These are phyloP conservation scores for Tuber indicum DNA, from an alignment of 495 filamentous ascomycete species.

Conservation along the genomic window DNA sequence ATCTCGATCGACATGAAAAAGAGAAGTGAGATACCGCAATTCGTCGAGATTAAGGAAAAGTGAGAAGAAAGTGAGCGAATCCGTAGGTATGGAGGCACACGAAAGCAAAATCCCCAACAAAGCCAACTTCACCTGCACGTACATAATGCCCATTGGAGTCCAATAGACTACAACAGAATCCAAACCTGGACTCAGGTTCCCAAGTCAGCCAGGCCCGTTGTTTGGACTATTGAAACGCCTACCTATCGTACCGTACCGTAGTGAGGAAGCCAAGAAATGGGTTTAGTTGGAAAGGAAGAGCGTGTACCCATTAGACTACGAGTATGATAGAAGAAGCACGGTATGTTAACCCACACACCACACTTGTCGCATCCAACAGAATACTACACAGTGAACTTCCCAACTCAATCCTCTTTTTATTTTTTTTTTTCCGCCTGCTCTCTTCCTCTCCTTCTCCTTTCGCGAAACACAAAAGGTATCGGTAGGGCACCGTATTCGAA, in stretches of 20 bases:
- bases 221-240: background rate
- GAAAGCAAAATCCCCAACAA: background rate
- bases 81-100: background rate
- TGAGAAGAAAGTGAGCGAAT: background rate
- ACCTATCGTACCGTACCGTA: background rate
- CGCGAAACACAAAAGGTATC: background rate
- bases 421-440: background rate
- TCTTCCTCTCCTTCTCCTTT: background rate
- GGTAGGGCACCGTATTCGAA: background rate
- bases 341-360: background rate
- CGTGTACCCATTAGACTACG: background rate
- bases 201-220: background rate
- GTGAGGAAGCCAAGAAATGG: background rate
- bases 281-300: background rate
- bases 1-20: background rate
- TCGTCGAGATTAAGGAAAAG: background rate
- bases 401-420: background rate
- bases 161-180: background rate
- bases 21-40: background rate
- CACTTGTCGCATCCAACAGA: background rate
- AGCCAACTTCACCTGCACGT: background rate
- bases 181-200: background rate
- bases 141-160: background rate
- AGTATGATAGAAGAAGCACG: background rate
- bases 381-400: background rate